A percentile compares a stretch with the other conserved stretches of the same genome.
Conservation (phyloP, 257 asterid genomes). For the Gentiana straminea region DNA sequence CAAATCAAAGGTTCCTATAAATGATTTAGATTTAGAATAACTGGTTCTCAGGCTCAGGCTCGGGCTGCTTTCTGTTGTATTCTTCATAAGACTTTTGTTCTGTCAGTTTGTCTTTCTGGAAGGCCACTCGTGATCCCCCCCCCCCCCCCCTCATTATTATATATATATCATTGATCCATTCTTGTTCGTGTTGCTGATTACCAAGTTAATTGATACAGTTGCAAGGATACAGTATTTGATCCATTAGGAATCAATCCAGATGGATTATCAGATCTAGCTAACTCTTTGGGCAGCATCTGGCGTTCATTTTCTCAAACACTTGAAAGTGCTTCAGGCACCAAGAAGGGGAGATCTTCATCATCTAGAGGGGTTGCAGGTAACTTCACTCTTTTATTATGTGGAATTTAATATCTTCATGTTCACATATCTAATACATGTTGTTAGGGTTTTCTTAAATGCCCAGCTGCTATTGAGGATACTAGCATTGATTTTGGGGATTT, state of each 20-base stretch:
- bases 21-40: too few species aligned
- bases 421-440: constrained; percentile 35
- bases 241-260: constrained; percentile 66
- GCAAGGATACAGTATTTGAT: constrained; percentile 49
- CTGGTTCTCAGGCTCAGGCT: too few species aligned
- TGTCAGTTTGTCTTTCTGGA: too few species aligned
- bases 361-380: constrained; percentile 87
- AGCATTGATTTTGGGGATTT: constrained; percentile 92
- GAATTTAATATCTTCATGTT: constrained; percentile 10
- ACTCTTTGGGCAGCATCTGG: constrained; percentile 39
- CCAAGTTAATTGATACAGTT: constrained; percentile 19
- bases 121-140: too few species aligned
- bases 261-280: constrained; percentile 29
- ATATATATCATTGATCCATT: too few species aligned
- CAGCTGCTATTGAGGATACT: constrained; percentile 99
- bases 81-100: too few species aligned
- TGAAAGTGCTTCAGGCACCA: constrained; percentile 57
- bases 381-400: constrained; percentile 7
- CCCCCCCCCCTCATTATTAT: too few species aligned
- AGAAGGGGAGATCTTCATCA: constrained; percentile 62
- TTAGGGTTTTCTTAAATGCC: constrained; percentile 45
- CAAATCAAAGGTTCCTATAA: too few species aligned
- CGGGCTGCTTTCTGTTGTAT: too few species aligned
- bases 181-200: too few species aligned
- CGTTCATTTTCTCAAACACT: constrained; percentile 41